Evolutionary conservation across 2,329 filamentous ascomycete genomes (phyloP), one percentile per base, ranked within the genome.

Genomic region (Cyphellophora europaea): DNA sequence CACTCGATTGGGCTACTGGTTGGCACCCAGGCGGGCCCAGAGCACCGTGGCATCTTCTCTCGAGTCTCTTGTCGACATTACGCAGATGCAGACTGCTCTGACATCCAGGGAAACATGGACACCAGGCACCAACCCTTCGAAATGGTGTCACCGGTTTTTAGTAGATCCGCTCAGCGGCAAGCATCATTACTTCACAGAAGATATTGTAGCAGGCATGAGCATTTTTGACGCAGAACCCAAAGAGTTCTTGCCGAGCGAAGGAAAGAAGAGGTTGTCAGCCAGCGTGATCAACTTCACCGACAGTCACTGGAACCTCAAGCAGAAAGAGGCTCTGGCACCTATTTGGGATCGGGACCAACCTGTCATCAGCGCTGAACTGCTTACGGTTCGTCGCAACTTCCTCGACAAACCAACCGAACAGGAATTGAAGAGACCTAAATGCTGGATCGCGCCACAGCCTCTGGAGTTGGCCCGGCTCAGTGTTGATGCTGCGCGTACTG

Each of bases 241-340:
- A 1, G 65, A 63, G 33, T 69, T 71, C 11, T 68, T 68, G 4
- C 59, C 59, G 42, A 33, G 35, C 12, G 25, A 21, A 1, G 17
- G 34, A n/a, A 35, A 43, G 21, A 62, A 49, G 55, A 69, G 42
- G 49, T 53, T 56, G 57, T 73, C 57, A 53, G 65, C 67, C 13
- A 80, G 73, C 36, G 93, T 96, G 44, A 72, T 89, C 43, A 79
- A 88, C 47, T 96, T 91, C 58, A 87, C 80, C 33, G 72, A 82
- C 48, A 93, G 84, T 53, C 64, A 88, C 12, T 49, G 42, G 42
- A 27, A 39, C 11, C 29, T 12, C 18, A 39, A 35, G 11, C 27
- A 27, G n/a, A 44, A 43, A 27, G 36, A 40, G 18, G 30, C 27
- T 11, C 25, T 35, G 5, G 36, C 35, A 11, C 30, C 32, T 3